Evolutionary conservation across 73 alveolate species (phyloP).

Genomic region (Symbiodinium pilosum): DNA sequence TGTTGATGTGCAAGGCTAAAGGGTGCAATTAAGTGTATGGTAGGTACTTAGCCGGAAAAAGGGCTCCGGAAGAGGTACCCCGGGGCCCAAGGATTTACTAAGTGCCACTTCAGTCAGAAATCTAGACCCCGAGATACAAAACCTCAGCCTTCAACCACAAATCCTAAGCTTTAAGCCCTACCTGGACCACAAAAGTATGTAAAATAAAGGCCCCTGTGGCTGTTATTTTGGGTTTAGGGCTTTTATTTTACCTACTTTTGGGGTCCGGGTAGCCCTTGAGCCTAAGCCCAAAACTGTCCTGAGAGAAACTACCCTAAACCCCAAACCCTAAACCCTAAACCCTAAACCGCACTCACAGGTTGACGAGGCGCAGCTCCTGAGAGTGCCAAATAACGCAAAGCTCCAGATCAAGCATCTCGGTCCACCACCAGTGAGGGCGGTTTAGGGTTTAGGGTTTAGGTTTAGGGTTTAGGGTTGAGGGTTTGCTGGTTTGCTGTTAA

Average conservation of each 20-base stretch:
- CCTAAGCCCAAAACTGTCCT: background rate
- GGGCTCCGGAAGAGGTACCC: no score
- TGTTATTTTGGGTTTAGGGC: no score
- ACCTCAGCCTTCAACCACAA: background rate
- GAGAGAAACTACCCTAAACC: background rate
- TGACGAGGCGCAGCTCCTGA: conserved; percentile 68
- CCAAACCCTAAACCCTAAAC: background rate
- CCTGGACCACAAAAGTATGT: no score
- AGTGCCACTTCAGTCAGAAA: no score
- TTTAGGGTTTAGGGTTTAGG: background rate
- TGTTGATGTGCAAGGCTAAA: no score
- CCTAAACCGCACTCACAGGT: conserved; percentile 22
- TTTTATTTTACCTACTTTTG: no score
- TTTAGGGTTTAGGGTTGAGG: no score
- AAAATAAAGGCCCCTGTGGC: no score
- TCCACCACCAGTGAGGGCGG: background rate
- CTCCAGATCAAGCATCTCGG: conserved; percentile 48
- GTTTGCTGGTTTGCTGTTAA: background rate
- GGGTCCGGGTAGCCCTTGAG: background rate
- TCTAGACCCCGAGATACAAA: background rate
- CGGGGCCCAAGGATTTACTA: no score
- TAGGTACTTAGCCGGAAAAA: no score
- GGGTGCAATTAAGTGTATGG: no score
- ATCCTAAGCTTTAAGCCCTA: background rate
- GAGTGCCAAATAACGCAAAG: conserved; percentile 50